Evolutionary conservation across 2,329 filamentous ascomycete species (phyloP), one percentile per base, ranked within the genome.

Genomic region (Arthrobotrys entomopaga): DNA sequence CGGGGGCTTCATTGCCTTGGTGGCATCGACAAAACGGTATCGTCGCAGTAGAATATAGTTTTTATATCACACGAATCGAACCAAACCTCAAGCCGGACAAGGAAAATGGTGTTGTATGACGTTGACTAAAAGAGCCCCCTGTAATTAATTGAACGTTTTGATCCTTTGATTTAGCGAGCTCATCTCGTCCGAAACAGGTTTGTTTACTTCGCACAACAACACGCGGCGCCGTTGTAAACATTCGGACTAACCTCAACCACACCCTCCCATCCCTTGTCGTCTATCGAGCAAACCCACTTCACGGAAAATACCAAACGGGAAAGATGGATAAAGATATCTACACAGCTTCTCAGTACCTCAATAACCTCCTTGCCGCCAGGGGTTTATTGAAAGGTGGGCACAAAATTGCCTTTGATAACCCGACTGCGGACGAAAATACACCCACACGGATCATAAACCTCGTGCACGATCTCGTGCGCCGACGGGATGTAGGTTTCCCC

Each of bases 401-500:
- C 78, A 84, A 83, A 48, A 91, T 99, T 82, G 90, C 97, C 81
- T 99, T 99, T 81, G 89, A 91, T 73, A 84, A 88, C 76, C 90
- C 91, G 7, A 87, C 87, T 61, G 85, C 87, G 76, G 86, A 85
- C 71, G 87, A 89, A 76, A 85, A 86, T 16, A 87, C 16, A 85
- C 87, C 42, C 86, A 86, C 79, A 87, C 86, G 58, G 91, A 89
- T 98, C 78, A 97, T 99, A 83, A 91, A 94, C 80, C 86, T 99
- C 22, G 88, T 99, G 56, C 97, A 99, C 82, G 95, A 99, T 80
- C 83, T 99, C 78, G 92, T 99, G 71, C 81, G 97, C 73, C 88
- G 93, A 77, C 88, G 93, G 84, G 95, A 99, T 81, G 92, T 96
- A 84, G 78, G 88, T 34, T 10, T 8, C 29, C 84, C 65, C 54